Percentiles rank a stretch among this genome's conserved stretches.
phyloP scores from a whole-genome alignment of 768 basidiomycete genomes.

The Lentinula sp. region DNA sequence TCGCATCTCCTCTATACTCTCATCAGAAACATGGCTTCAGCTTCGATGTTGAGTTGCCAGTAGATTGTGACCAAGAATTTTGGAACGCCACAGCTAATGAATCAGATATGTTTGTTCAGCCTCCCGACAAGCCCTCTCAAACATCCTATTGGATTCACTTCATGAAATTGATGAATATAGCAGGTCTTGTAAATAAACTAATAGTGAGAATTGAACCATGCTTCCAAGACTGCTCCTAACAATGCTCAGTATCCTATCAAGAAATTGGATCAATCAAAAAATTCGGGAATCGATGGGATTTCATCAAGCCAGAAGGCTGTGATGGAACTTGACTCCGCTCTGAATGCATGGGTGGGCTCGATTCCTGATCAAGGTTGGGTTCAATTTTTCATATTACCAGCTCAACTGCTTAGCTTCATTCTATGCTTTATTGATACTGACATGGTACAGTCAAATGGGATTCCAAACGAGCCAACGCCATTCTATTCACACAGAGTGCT shows the following conservation, averaged over 20 bases:
- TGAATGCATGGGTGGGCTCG: slow-evolving; percentile 53
- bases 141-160: slow-evolving; percentile 28
- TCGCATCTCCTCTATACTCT: not conserved
- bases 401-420: not conserved
- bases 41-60: slow-evolving; percentile 48
- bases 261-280: not conserved
- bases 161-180: slow-evolving; percentile 40
- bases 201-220: slow-evolving; percentile 27
- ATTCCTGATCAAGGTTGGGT: slow-evolving; percentile 27
- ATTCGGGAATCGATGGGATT: not conserved
- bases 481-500: slow-evolving; percentile 42
- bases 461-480: slow-evolving; percentile 26
- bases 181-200: slow-evolving; percentile 42
- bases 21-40: slow-evolving; percentile 27
- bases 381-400: no score
- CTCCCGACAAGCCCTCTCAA: slow-evolving; percentile 18
- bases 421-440: not conserved
- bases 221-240: not conserved
- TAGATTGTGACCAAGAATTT: slow-evolving; percentile 55
- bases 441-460: slow-evolving; percentile 36
- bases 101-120: slow-evolving; percentile 37
- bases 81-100: slow-evolving; percentile 38
- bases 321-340: slow-evolving; percentile 37
- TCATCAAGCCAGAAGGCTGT: not conserved
- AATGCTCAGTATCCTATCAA: not conserved